Conservation (phyloP, 345 rosid species). For the Brassica cretica region DNA sequence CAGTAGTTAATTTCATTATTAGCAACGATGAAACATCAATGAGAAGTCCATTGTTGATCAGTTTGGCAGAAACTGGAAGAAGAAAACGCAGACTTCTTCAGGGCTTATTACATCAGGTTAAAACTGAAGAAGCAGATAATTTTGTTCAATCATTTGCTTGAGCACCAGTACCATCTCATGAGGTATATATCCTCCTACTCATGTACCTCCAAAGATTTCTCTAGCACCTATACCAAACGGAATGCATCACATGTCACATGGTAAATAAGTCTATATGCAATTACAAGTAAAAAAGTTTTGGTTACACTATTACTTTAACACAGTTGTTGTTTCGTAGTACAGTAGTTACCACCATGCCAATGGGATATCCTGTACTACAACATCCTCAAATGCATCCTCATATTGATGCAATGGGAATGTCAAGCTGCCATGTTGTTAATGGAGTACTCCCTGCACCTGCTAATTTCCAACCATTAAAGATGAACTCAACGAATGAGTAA, state of each 20-base stretch:
- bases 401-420: conserved; percentile 78
- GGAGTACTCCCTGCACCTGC: conserved; percentile 96
- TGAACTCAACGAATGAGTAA: conserved; percentile 83
- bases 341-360: conserved; percentile 97
- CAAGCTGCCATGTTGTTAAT: conserved; percentile 94
- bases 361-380: conserved; percentile 95
- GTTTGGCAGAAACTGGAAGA: conserved; percentile 99
- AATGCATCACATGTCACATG: conserved; percentile 81
- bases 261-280: conserved; percentile 47
- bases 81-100: conserved; percentile 92
- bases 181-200: conserved; percentile 54
- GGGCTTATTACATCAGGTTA: conserved; percentile 91
- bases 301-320: conserved; percentile 25
- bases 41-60: conserved; percentile 30
- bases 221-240: conserved; percentile 89
- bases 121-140: conserved; percentile 92
- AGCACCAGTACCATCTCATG: conserved; percentile 92
- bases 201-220: conserved; percentile 68
- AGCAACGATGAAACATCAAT: conserved; percentile 6
- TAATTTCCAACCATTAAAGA: conserved; percentile 72
- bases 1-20: neutral
- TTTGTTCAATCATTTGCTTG: conserved; percentile 85
- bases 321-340: conserved; percentile 47
- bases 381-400: conserved; percentile 88
- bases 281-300: conserved; percentile 4